phyloP scores from a whole-genome alignment of 164 flowering plant species.

The Liquidambar formosana region DNA sequence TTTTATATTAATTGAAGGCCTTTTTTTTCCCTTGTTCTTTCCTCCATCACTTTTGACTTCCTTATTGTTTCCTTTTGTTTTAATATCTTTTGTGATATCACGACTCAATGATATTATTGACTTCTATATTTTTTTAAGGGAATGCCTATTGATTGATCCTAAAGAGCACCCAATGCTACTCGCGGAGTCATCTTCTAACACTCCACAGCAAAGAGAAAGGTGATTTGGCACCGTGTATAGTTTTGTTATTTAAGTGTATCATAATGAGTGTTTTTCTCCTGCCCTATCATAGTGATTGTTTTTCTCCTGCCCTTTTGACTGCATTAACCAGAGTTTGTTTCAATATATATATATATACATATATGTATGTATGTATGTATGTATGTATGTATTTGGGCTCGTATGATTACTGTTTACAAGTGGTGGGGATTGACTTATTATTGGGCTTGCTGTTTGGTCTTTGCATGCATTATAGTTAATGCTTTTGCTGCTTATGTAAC shows the following conservation, averaged over 20 bases:
- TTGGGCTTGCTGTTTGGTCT: no score
- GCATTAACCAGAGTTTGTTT: no score
- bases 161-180: slow-evolving; percentile 97
- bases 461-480: no score
- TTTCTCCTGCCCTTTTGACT: neutral
- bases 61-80: neutral
- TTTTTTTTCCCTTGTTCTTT: neutral
- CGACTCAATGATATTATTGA: neutral
- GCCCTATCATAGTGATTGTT: neutral
- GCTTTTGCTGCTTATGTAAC: no score
- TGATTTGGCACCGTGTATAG: slow-evolving; percentile 22
- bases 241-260: neutral
- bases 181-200: slow-evolving; percentile 88
- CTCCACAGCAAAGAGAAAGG: slow-evolving; percentile 95
- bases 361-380: no score
- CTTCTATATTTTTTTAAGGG: slow-evolving; percentile 41
- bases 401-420: no score
- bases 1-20: no score
- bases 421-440: no score
- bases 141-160: slow-evolving; percentile 86
- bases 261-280: neutral
- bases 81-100: neutral
- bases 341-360: no score
- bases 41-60: neutral
- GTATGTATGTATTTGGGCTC: no score